Evolutionary conservation across 1,284 basidiomycete species (phyloP), one percentile per base, ranked within the genome.

Genomic region (Ustilago loliicola): DNA sequence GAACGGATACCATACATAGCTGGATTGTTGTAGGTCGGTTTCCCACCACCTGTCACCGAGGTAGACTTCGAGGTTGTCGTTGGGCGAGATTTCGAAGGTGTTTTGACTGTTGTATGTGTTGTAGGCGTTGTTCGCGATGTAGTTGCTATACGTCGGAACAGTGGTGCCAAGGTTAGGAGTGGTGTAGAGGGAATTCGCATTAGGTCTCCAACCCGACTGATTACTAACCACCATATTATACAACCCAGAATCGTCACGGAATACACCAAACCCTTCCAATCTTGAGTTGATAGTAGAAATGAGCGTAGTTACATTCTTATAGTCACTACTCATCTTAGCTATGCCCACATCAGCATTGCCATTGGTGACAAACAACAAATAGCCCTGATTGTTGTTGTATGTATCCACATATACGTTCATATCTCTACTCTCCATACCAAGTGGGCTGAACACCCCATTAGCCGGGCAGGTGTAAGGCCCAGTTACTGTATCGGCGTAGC

Each of bases 351-450:
- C 64, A 0, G 60, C 64, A 34, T 72, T 72, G 2, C 53, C 59
- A 30, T 67, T 66, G 1, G 70, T 72, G 3, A 64, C 70, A 30
- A 72, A 72, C 6, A 72, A 34, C 3, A 72, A 36, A 38, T 72
- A 72, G 1, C 64, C 70, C 13, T 57, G 54, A 36, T 66, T 40
- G 23, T 48, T 34, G 50, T 56, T 50, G 32, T n/a, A 47, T 2
- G 48, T 45, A 25, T 72, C 70, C 13, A 66, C 36, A 27, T 63
- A 72, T 25, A 72, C 57, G 25, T 72, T 72, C 70, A 72, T 72
- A 23, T 72, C 64, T n/a, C 70, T 38, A 36, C 42, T 50, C 47
- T 72, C 55, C 63, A 66, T 66, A 3, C 70, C 70, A 2, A 72
- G 45, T 2, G 70, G 70, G 30, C 55, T 60, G 27, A 72, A 72